phyloP scores from a whole-genome alignment of 2,329 filamentous ascomycete species.

The Salinomyces thailandicus region DNA sequence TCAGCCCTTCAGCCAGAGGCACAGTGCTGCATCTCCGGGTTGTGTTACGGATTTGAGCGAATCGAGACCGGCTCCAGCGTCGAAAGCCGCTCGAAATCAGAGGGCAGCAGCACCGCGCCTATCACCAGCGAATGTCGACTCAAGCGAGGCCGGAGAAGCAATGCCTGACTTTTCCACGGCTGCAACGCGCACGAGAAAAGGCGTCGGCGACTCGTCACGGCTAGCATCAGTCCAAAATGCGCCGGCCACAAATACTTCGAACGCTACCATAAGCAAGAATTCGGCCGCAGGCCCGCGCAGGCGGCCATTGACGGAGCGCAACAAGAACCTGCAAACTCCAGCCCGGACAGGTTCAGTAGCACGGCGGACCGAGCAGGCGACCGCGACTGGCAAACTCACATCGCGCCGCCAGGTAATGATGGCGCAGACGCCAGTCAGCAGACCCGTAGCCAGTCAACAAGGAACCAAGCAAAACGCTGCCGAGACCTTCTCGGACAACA shows the following conservation, averaged over 20 bases:
- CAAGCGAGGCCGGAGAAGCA: neutral
- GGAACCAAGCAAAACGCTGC: neutral
- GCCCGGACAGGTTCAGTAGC: neutral
- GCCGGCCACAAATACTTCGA: neutral
- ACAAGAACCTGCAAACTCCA: constrained; percentile 4
- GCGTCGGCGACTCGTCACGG: too few relatives aligned
- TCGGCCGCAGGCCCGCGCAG: too few relatives aligned
- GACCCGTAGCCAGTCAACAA: neutral
- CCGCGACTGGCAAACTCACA: constrained; percentile 1
- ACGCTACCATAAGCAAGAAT: neutral
- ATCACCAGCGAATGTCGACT: neutral
- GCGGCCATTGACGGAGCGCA: neutral
- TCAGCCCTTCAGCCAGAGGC: too few relatives aligned
- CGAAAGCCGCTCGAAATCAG: too few relatives aligned
- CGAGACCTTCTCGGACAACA: too few relatives aligned
- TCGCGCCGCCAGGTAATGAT: constrained; percentile 4
- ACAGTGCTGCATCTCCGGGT: too few relatives aligned
- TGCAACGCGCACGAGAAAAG: too few relatives aligned
- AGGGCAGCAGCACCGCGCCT: too few relatives aligned
- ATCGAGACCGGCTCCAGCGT: too few relatives aligned
- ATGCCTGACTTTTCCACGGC: neutral
- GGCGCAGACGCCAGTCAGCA: constrained; percentile 2
- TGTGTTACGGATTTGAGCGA: too few relatives aligned
- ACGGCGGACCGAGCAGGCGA: neutral
- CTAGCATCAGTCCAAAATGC: neutral